Percentiles rank a stretch among this genome's conserved stretches.
phyloP scores from a whole-genome alignment of 2,329 filamentous ascomycete genomes.

The Fusarium odoratissimum region DNA sequence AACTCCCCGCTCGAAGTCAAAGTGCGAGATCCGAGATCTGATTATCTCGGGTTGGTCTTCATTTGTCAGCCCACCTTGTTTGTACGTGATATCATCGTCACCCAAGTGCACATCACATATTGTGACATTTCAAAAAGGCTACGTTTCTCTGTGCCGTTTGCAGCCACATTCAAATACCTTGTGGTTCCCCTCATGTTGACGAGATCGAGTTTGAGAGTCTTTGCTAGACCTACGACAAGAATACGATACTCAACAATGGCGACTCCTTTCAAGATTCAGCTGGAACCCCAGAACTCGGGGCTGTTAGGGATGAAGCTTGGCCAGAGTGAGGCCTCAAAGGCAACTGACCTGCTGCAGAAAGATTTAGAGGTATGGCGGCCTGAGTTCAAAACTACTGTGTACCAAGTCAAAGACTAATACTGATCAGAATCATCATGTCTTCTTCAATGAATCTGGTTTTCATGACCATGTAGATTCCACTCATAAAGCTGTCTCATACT shows the following conservation, averaged over 20 bases:
- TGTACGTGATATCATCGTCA: slow-evolving; percentile 20
- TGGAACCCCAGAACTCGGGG: slow-evolving; percentile 62
- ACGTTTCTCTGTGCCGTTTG: not conserved
- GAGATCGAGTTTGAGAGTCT: slow-evolving; percentile 17
- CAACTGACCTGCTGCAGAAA: slow-evolving; percentile 77
- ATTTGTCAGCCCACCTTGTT: slow-evolving; percentile 28
- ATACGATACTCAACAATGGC: slow-evolving; percentile 52
- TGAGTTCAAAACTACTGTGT: not conserved
- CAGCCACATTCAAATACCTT: not conserved
- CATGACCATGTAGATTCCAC: slow-evolving; percentile 77
- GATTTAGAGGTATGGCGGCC: slow-evolving; percentile 69
- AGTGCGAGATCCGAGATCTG: slow-evolving; percentile 9
- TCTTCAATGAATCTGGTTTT: slow-evolving; percentile 79
- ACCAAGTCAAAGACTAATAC: slow-evolving; percentile 1
- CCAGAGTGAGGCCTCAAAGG: slow-evolving; percentile 69
- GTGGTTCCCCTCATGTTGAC: slow-evolving; percentile 25
- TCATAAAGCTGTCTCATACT: not conserved
- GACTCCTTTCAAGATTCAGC: slow-evolving; percentile 60
- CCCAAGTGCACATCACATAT: not conserved
- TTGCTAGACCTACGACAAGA: slow-evolving; percentile 16
- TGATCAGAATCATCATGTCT: slow-evolving; percentile 72
- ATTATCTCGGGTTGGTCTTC: not conserved
- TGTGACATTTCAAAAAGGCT: not conserved
- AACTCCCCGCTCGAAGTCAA: not conserved
- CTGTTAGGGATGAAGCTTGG: slow-evolving; percentile 61